A percentile compares a stretch with the other conserved stretches of the same genome.
These are phyloP conservation scores for Hypomontagnella submonticulosa DNA, from an alignment of 495 filamentous ascomycete species.

Conservation along the genomic window DNA sequence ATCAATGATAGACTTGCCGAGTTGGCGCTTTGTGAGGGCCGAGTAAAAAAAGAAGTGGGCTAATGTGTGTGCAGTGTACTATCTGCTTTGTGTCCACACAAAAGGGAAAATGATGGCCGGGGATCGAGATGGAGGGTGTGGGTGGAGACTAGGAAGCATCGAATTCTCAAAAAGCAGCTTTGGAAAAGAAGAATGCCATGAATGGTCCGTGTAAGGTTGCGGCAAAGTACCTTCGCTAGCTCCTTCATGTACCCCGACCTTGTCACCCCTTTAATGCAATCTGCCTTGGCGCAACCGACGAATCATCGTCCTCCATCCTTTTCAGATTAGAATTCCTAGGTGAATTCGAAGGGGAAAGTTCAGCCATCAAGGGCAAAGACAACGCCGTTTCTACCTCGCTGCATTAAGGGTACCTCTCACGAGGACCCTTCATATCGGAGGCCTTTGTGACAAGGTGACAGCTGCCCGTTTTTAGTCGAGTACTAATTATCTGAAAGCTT, in stretches of 20 bases:
- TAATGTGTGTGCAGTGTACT: conserved; percentile 24
- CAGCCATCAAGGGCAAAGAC: conserved; percentile 16
- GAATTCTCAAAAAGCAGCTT: conserved; percentile 46
- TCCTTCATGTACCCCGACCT: conserved; percentile 34
- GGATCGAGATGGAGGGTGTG: conserved; percentile 46
- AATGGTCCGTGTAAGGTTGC: conserved; percentile 37
- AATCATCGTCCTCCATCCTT: conserved; percentile 23
- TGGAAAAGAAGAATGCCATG: conserved; percentile 43
- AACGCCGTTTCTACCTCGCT: conserved; percentile 3
- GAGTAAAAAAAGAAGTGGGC: conserved; percentile 33
- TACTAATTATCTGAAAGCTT: not conserved
- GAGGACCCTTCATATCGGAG: conserved; percentile 5
- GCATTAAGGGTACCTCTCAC: conserved; percentile 29
- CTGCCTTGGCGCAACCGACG: conserved; percentile 18
- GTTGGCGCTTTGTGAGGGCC: conserved; percentile 34
- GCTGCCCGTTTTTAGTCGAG: not conserved
- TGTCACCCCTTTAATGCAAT: conserved; percentile 23
- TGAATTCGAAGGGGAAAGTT: conserved; percentile 11
- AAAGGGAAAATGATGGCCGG: conserved; percentile 29
- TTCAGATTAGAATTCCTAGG: too few species aligned
- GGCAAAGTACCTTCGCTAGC: conserved; percentile 32
- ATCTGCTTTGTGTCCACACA: conserved; percentile 31
- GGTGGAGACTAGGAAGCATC: conserved; percentile 33
- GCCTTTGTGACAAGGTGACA: conserved; percentile 1
- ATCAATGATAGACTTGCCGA: conserved; percentile 41